A percentile compares a stretch with the other conserved stretches of the same genome.
Evolutionary conservation across 2,329 filamentous ascomycete genomes (phyloP).

Genomic region (Graphilbum sp.): DNA sequence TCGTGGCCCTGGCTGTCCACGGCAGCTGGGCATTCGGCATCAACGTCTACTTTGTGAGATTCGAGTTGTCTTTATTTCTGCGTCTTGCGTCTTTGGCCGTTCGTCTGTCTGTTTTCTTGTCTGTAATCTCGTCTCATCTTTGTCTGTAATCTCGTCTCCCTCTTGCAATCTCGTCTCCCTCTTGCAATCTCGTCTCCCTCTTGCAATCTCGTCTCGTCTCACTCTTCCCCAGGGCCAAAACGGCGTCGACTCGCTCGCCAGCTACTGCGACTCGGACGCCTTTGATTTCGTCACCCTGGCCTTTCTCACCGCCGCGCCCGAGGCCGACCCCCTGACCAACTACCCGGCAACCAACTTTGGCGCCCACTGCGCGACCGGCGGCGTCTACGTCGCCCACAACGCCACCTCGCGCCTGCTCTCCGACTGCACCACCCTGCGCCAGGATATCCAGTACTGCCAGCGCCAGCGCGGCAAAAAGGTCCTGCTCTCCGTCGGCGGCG

Average conservation of each 20-base stretch:
- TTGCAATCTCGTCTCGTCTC: too few species aligned
- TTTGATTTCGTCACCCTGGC: conserved; percentile 24
- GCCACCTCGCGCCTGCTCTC: conserved; percentile 16
- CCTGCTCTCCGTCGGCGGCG: conserved; percentile 45
- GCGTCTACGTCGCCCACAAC: conserved; percentile 10
- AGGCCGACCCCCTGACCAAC: conserved; percentile 16
- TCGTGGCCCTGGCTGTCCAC: not conserved
- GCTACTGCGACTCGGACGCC: conserved; percentile 15
- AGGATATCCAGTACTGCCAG: conserved; percentile 33
- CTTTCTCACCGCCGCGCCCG: conserved; percentile 23
- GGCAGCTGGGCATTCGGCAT: not conserved
- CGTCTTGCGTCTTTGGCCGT: too few species aligned
- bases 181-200: too few species aligned
- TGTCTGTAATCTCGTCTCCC: too few species aligned
- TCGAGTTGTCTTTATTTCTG: too few species aligned
- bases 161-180: too few species aligned
- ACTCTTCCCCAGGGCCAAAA: conserved; percentile 12
- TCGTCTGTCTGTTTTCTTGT: too few species aligned
- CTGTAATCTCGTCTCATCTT: too few species aligned
- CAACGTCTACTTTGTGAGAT: not conserved
- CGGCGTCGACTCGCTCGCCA: conserved; percentile 11
- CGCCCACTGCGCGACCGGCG: conserved; percentile 17
- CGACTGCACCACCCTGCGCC: conserved; percentile 17
- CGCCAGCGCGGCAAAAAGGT: conserved; percentile 39
- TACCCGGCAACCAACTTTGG: conserved; percentile 23